Percentiles rank a stretch among this genome's conserved stretches.
phyloP scores from a whole-genome alignment of 345 rosid genomes.

The Viola odorata region DNA sequence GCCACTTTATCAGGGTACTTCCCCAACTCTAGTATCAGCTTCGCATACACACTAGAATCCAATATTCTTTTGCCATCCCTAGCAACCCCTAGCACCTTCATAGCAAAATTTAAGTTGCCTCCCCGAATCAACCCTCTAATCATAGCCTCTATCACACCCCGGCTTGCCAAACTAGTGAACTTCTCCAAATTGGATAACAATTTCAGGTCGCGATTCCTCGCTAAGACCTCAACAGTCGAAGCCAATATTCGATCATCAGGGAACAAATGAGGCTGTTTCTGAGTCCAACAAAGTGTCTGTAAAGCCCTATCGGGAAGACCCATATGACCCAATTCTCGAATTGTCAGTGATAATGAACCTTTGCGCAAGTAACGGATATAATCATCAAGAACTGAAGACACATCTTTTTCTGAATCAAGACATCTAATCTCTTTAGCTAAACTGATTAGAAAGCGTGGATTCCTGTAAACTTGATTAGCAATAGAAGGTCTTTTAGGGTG shows the following conservation, averaged over 20 bases:
- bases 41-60: slow-evolving; percentile 60
- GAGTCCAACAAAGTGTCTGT: slow-evolving; percentile 82
- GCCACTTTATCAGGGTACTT: slow-evolving; percentile 64
- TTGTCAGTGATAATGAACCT: slow-evolving; percentile 64
- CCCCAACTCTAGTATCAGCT: slow-evolving; percentile 62
- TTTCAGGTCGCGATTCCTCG: slow-evolving; percentile 53
- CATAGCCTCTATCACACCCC: slow-evolving; percentile 81
- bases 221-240: slow-evolving; percentile 67
- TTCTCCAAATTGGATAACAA: slow-evolving; percentile 47
- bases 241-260: slow-evolving; percentile 68
- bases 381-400: slow-evolving; percentile 47
- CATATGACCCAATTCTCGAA: slow-evolving; percentile 81
- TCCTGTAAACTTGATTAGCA: slow-evolving; percentile 41
- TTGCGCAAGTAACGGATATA: slow-evolving; percentile 57
- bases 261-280: slow-evolving; percentile 51
- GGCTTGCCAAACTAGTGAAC: slow-evolving; percentile 43
- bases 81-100: slow-evolving; percentile 56
- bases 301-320: slow-evolving; percentile 69
- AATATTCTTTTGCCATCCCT: slow-evolving; percentile 49
- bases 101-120: slow-evolving; percentile 56
- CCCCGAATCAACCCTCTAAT: slow-evolving; percentile 62
- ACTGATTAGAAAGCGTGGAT: slow-evolving; percentile 54
- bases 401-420: slow-evolving; percentile 43
- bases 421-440: slow-evolving; percentile 63
- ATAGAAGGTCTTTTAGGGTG: slow-evolving; percentile 28